Evolutionary conservation across 805 yeast genomes (phyloP), one percentile per base, ranked within the genome.

Genomic region (Kluyveromyces lactis): DNA sequence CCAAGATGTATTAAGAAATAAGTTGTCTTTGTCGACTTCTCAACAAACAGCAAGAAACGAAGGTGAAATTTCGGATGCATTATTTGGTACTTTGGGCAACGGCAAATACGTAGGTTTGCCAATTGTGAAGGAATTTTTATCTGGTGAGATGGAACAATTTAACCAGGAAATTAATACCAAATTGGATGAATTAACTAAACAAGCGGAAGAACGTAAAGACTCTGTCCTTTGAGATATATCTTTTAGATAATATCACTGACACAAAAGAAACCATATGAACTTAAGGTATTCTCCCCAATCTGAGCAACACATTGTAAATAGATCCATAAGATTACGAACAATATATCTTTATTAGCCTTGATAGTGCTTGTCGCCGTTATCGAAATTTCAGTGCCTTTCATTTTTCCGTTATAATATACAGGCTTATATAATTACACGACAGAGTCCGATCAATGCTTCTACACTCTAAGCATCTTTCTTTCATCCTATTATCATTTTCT

Each of bases 41-140:
- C 50, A 48, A 36, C 48, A 48, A 32, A 43, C 40, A 36, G 27
- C 49, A 8, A 44, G 44, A 39, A 51, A 39, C 29, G 64, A 59
- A 37, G 45, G 44, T 27, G 44, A 38, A 21, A 41, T 60, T 16
- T 52, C 54, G 29, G 67, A 66, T 45, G 60, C 63, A 2, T 38
- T 67, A 23, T 64, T 64, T 38, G 69, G 69, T 44, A 56, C 66
- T 2, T 49, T 64, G 13, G 51, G 56, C 7, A 51, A 51, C 10
- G 55, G 58, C 13, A 58, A 47, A 12, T 39, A 46, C 23, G 52
- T 64, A 4, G 68, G 68, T 41, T 42, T 66, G 16, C 60, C 60
- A 19, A 45, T 50, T 4, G 51, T 66, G 18, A 58, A 60, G 34
- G 69, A 62, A n/a, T 62, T 49, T 36, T 41, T 65, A 26, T 53